Evolutionary conservation across 352 stramenopile genomes (phyloP).

Genomic region (Phytopythium montanum): DNA sequence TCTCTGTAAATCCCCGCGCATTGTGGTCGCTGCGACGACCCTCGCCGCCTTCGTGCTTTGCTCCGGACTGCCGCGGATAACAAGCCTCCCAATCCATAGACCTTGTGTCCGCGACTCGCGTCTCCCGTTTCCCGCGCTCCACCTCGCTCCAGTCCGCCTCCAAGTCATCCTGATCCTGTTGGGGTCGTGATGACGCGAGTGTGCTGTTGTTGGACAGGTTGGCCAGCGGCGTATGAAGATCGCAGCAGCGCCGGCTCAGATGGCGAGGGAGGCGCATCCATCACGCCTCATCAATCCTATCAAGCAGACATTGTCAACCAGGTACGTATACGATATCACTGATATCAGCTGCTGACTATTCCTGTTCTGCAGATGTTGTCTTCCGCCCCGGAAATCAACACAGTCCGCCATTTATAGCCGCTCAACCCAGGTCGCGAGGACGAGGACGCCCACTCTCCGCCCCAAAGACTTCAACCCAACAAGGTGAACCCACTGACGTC

Average conservation of each 20-base stretch:
- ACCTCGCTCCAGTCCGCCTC: not conserved
- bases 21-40: not conserved
- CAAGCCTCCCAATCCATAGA: constrained; percentile 7
- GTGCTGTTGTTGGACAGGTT: not conserved
- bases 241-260: not conserved
- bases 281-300: not conserved
- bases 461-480: not conserved
- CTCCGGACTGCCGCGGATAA: constrained; percentile 1
- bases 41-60: not conserved
- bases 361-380: not conserved
- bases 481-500: not conserved
- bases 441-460: not conserved
- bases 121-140: not conserved
- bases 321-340: constrained; percentile 3
- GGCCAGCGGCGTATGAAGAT: not conserved
- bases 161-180: not conserved
- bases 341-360: not conserved
- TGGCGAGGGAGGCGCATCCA: not conserved
- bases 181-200: not conserved
- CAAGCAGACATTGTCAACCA: not conserved
- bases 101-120: not conserved
- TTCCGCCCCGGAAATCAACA: not conserved
- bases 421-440: not conserved
- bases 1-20: not conserved
- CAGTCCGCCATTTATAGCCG: not conserved